These are phyloP conservation scores for Podila epicladia DNA, from an alignment of 192 early-diverging fungal species.

Conservation along the genomic window DNA sequence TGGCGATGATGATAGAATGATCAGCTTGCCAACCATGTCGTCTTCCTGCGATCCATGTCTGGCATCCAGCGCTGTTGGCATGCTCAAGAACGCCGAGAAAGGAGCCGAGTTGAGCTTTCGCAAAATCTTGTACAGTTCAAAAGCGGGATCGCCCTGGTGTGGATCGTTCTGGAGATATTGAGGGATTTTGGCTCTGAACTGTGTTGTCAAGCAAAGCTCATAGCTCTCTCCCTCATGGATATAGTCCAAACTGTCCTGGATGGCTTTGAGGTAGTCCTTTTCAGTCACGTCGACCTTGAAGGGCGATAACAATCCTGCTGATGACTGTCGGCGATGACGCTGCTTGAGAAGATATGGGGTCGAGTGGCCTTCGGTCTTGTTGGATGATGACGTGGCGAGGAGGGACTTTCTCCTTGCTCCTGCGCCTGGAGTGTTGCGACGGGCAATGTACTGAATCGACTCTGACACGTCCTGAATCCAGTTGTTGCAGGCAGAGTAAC, in stretches of 20 bases:
- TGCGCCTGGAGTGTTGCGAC: background rate
- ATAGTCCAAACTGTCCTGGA: constrained; percentile 61
- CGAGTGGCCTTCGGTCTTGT: constrained; percentile 5
- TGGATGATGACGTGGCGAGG: background rate
- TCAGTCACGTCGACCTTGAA: constrained; percentile 56
- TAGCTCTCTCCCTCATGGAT: constrained; percentile 94
- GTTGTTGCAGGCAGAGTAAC: constrained; percentile 5
- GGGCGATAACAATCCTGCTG: constrained; percentile 18
- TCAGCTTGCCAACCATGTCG: constrained; percentile 19
- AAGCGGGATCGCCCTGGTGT: constrained; percentile 25
- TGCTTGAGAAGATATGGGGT: constrained; percentile 37
- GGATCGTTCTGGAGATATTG: background rate
- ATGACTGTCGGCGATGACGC: constrained; percentile 24
- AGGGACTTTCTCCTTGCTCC: constrained; percentile 8
- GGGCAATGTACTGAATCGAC: constrained; percentile 19
- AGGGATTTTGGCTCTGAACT: constrained; percentile 63
- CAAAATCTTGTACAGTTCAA: constrained; percentile 71
- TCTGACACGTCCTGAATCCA: constrained; percentile 49
- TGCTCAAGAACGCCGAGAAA: constrained; percentile 79
- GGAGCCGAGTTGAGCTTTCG: constrained; percentile 87
- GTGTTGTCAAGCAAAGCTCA: constrained; percentile 93
- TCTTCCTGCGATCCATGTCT: background rate
- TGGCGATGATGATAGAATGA: constrained; percentile 62
- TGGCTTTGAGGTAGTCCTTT: constrained; percentile 64
- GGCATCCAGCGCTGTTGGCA: constrained; percentile 40